phyloP scores from a whole-genome alignment of 495 filamentous ascomycete species.

The Xylona heveae region DNA sequence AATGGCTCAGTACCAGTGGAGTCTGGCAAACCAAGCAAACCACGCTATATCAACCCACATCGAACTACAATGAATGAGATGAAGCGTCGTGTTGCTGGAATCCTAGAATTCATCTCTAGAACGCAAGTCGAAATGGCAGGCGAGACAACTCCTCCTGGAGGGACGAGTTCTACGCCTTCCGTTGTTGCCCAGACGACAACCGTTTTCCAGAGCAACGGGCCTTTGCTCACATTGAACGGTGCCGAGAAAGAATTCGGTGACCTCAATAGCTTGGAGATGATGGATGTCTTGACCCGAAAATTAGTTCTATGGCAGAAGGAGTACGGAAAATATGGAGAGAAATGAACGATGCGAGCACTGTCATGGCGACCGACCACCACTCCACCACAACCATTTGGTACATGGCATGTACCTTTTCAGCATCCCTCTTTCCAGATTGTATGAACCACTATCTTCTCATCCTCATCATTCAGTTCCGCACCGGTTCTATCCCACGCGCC shows the following conservation, averaged over 20 bases:
- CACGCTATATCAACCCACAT: constrained; percentile 28
- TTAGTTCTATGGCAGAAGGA: constrained; percentile 18
- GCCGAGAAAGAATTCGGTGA: constrained; percentile 10
- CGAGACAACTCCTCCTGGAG: constrained; percentile 12
- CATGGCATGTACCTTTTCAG: too few relatives aligned
- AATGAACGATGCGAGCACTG: too few relatives aligned
- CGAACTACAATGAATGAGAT: constrained; percentile 75
- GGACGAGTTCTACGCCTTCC: constrained; percentile 10
- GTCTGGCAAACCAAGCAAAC: constrained; percentile 33
- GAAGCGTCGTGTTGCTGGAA: constrained; percentile 61
- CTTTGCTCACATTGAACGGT: neutral
- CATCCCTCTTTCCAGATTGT: too few relatives aligned
- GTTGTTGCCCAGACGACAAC: neutral
- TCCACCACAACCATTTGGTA: too few relatives aligned
- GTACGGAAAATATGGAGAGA: constrained; percentile 11
- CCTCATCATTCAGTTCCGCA: too few relatives aligned
- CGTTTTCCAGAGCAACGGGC: constrained; percentile 1
- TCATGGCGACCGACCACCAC: too few relatives aligned
- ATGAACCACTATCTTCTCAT: too few relatives aligned
- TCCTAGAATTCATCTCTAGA: constrained; percentile 75
- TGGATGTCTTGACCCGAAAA: constrained; percentile 17
- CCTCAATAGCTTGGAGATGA: constrained; percentile 18
- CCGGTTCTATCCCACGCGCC: too few relatives aligned
- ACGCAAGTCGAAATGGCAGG: constrained; percentile 78
- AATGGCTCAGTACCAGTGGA: constrained; percentile 13